These are phyloP conservation scores for Populus davidiana DNA, from an alignment of 345 rosid genomes.

Conservation along the genomic window DNA sequence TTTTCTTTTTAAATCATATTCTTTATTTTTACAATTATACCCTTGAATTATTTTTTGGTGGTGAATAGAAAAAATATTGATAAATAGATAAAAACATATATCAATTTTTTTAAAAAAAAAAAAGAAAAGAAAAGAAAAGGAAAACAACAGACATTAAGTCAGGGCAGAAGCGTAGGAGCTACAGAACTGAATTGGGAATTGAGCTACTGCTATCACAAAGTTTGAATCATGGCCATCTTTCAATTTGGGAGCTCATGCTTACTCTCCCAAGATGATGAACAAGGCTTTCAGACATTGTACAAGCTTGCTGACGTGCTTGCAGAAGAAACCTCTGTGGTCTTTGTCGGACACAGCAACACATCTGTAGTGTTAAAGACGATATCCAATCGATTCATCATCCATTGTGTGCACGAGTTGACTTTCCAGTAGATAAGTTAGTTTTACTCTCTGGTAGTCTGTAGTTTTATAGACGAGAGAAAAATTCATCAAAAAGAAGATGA, in stretches of 20 bases:
- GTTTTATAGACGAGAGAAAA: too few species aligned
- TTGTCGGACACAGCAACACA: background rate
- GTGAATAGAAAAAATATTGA: too few species aligned
- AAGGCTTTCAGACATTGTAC: background rate
- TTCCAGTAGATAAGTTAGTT: background rate
- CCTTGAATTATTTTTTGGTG: too few species aligned
- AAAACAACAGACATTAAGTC: background rate
- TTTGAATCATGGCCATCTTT: background rate
- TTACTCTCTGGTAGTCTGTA: too few species aligned
- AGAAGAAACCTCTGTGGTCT: background rate
- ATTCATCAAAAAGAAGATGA: too few species aligned
- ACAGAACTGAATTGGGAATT: background rate
- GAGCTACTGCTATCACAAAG: background rate
- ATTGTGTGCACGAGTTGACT: background rate
- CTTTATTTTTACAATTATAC: too few species aligned
- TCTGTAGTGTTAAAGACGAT: background rate
- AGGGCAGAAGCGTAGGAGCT: background rate
- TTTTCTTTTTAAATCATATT: too few species aligned
- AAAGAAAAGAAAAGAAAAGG: too few species aligned
- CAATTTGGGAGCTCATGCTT: background rate
- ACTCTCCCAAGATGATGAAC: background rate
- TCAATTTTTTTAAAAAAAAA: too few species aligned
- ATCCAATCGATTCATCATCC: background rate
- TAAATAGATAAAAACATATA: too few species aligned
- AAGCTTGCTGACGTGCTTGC: background rate